Percentiles rank a stretch among this genome's conserved stretches.
These are phyloP conservation scores for Starmerella vaccinii DNA, from an alignment of 805 yeast genomes.

Conservation along the genomic window DNA sequence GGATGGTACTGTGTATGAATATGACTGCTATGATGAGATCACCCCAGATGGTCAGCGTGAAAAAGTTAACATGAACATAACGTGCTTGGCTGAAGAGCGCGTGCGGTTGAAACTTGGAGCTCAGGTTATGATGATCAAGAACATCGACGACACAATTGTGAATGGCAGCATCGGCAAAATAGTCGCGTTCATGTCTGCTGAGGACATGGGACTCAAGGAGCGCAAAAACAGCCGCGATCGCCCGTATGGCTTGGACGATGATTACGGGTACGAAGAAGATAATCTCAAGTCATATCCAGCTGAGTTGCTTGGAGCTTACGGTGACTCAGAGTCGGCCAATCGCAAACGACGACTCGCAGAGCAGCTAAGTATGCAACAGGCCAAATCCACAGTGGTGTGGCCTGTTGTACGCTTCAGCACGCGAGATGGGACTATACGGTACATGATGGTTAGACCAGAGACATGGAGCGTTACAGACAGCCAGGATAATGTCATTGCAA, in stretches of 20 bases:
- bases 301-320: slow-evolving; percentile 7
- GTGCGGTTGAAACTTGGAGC: slow-evolving; percentile 69
- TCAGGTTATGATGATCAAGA: slow-evolving; percentile 89
- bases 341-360: slow-evolving; percentile 17
- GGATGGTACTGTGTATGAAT: slow-evolving; percentile 39
- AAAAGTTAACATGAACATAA: slow-evolving; percentile 34
- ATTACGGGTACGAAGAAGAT: background rate
- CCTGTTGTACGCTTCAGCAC: slow-evolving; percentile 73
- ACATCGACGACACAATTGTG: slow-evolving; percentile 63
- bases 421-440: slow-evolving; percentile 61
- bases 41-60: background rate
- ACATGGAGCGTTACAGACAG: slow-evolving; percentile 73
- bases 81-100: slow-evolving; percentile 56
- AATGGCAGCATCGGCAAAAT: slow-evolving; percentile 87
- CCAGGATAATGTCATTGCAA: slow-evolving; percentile 52
- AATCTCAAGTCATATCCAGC: background rate
- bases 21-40: slow-evolving; percentile 37
- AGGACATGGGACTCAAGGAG: background rate
- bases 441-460: slow-evolving; percentile 73
- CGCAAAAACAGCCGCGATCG: background rate
- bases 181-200: slow-evolving; percentile 37
- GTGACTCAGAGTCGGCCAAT: background rate
- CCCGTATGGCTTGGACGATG: background rate
- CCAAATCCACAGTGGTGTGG: slow-evolving; percentile 26
- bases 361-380: slow-evolving; percentile 1